These are phyloP conservation scores for Wallacemonas rigidus DNA, from an alignment of 208 protist genomes.

Conservation along the genomic window DNA sequence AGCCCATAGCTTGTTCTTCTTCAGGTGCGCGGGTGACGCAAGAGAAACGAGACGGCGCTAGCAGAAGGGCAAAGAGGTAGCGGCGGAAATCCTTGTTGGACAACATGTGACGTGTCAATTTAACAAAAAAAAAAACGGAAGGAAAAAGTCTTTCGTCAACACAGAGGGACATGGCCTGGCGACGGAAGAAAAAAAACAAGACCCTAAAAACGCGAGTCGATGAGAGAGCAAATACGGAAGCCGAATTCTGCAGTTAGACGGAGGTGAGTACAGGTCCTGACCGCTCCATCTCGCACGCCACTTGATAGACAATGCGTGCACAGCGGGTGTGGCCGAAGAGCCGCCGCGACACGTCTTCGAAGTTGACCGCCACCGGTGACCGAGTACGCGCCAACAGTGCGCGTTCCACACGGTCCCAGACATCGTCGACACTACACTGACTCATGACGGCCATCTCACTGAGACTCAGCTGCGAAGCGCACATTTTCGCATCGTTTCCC, in stretches of 20 bases:
- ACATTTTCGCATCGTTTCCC: background rate
- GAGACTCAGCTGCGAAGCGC: constrained; percentile 29
- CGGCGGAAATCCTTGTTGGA: no score
- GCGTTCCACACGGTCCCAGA: constrained; percentile 22
- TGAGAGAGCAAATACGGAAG: background rate
- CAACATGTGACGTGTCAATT: no score
- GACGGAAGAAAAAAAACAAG: no score
- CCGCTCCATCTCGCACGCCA: constrained; percentile 28
- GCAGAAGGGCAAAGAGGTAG: no score
- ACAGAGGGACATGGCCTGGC: no score
- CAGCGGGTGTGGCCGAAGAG: constrained; percentile 49
- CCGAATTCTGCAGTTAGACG: background rate
- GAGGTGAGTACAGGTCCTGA: background rate
- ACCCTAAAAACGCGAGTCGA: no score
- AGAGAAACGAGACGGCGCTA: no score
- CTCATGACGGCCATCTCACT: constrained; percentile 17
- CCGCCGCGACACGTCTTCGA: constrained; percentile 42
- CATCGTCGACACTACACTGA: constrained; percentile 14
- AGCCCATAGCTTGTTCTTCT: no score
- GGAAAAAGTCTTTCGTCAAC: no score
- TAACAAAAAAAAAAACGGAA: no score
- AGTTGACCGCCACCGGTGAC: constrained; percentile 23
- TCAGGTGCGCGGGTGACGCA: no score
- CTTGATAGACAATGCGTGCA: constrained; percentile 38
- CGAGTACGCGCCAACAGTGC: constrained; percentile 20